A percentile compares a stretch with the other conserved stretches of the same genome.
phyloP scores from a whole-genome alignment of 2,329 filamentous ascomycete species.

The Ophiostoma tasmaniense region DNA sequence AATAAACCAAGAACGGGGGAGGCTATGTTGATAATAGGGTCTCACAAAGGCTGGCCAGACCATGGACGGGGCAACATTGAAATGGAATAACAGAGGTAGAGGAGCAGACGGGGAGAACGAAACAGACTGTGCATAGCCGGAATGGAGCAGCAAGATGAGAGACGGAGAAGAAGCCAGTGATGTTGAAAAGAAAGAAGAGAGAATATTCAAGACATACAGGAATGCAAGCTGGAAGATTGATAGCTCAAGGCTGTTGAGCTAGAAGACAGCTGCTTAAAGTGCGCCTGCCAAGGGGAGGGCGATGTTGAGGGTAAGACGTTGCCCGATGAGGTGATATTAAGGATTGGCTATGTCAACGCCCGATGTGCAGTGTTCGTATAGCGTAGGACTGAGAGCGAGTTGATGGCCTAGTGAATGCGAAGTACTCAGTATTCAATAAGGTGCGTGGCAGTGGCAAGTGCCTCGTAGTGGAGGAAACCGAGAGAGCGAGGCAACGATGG shows the following conservation, averaged over 20 bases:
- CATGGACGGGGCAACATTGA: background rate
- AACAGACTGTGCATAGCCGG: background rate
- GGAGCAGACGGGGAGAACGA: background rate
- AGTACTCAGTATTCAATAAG: background rate
- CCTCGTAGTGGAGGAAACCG: background rate
- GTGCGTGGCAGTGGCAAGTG: background rate
- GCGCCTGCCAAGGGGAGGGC: background rate
- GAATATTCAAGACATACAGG: background rate
- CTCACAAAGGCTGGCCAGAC: constrained; percentile 2
- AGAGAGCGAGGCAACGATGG: background rate
- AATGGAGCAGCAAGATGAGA: background rate
- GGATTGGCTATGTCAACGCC: background rate
- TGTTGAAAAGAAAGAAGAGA: no score
- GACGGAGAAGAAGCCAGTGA: background rate
- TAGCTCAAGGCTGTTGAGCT: background rate
- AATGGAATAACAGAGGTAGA: background rate
- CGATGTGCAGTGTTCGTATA: background rate
- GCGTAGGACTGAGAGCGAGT: background rate
- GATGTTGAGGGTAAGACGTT: background rate
- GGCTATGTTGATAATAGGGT: background rate
- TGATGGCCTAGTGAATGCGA: background rate
- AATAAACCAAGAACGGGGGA: background rate
- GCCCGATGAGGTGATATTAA: background rate
- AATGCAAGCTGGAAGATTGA: background rate
- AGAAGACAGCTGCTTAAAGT: background rate